Percentiles rank a stretch among this genome's conserved stretches.
Evolutionary conservation across 148 eudicot species (phyloP).

Genomic region (Diospyros lotus): DNA sequence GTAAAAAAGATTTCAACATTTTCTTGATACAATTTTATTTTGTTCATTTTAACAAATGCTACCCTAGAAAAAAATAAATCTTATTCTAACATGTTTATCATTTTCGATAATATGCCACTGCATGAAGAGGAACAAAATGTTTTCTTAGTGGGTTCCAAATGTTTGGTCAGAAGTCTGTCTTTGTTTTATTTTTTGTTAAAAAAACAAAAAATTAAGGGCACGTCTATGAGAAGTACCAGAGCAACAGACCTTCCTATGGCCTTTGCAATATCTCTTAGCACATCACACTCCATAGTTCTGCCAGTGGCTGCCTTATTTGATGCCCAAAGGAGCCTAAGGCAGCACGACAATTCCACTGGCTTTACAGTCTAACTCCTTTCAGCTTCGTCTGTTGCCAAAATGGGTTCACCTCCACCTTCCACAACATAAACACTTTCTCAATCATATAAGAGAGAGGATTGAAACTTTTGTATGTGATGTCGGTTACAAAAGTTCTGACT

Average conservation of each 20-base stretch:
- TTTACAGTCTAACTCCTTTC: slow-evolving; percentile 46
- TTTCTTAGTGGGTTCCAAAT: no score
- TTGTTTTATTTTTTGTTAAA: neutral
- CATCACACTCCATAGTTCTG: slow-evolving; percentile 37
- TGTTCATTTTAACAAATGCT: no score
- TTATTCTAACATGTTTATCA: no score
- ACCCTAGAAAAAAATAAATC: no score
- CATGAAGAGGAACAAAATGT: no score
- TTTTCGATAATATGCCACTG: no score
- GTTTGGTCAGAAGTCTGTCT: no score
- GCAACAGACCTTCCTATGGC: slow-evolving; percentile 51
- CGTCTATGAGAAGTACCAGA: slow-evolving; percentile 29
- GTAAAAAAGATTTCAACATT: no score
- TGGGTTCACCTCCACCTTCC: slow-evolving; percentile 62
- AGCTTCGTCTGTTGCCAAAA: slow-evolving; percentile 66
- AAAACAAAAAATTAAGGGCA: neutral
- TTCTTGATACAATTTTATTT: no score
- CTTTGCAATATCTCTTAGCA: slow-evolving; percentile 46
- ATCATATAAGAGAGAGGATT: no score
- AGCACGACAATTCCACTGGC: slow-evolving; percentile 36
- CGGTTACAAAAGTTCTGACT: no score
- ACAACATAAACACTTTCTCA: slow-evolving; percentile 6
- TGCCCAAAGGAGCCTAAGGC: slow-evolving; percentile 49
- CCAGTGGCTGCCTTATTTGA: slow-evolving; percentile 34
- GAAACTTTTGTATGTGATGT: no score